Base-by-base conservation (phyloP, 2,329 filamentous ascomycete genomes). In the Madurella fahalii region DNA sequence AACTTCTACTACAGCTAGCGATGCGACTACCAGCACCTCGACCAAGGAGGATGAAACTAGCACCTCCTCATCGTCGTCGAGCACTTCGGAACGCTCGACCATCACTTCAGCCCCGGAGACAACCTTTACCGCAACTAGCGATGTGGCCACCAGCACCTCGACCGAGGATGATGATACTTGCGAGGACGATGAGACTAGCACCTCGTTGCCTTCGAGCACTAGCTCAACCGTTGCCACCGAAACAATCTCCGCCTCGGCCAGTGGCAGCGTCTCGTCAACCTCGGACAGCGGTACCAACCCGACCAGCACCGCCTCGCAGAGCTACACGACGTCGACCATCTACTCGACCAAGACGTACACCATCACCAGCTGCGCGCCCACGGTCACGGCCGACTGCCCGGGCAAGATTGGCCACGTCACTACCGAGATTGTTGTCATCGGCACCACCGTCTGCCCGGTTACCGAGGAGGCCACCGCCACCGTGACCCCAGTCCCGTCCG, bases 301-400 rank as follows among this genome's bases (percentile, higher is more conserved):
- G 13, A 47, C 31, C 39, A 41, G 30, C 43, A 52, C 54, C 20
- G 9, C 48, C 31, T 41, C 60, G 9, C 12, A 44, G 45, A 31
- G 30, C 18, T 52, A 37, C 40, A 68, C 57, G 52, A 63, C 59
- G 37, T 64, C 62, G 18, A 64, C 62, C 40, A 62, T 72, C 37
- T 69, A 65, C 59, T 64, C 67, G 9, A 74, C 71, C 20, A 67
- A 53, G 11, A 61, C 65, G 17, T 65, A 65, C 47, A 72, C 69
- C 25, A 61, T 72, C 54, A 71, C 65, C 37, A 61, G 58, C 42
- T 71, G 69, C 49, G 62, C 65, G 2, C 58, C 64, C 17, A 68
- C 61, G 8, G 63, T 66, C 11, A 15, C 34, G 37, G 62, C 67
- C 9, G 65, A 74, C 63, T 78, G 76, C 69, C 74, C 74, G 20